Percentiles rank a stretch among this genome's conserved stretches.
Evolutionary conservation across 345 rosid species (phyloP).

Genomic region (Citrus glauca): DNA sequence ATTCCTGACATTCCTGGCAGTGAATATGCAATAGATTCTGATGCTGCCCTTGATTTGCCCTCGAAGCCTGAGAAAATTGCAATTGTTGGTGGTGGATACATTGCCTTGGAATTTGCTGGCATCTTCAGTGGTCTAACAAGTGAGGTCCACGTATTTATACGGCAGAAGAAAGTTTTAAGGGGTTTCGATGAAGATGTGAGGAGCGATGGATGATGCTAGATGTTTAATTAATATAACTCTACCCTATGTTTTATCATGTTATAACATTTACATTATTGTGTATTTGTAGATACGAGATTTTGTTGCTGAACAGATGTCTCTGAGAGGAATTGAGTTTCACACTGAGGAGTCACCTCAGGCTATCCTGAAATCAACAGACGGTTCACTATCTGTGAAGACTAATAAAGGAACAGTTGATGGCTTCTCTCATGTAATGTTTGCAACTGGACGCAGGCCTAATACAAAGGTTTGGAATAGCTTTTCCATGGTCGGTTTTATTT

Average conservation of each 20-base stretch:
- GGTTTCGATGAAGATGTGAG: conserved; percentile 96
- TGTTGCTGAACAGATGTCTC: conserved; percentile 80
- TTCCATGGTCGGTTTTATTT: neutral
- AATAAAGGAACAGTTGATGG: conserved; percentile 81
- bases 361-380: conserved; percentile 69
- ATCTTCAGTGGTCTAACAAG: conserved; percentile 82
- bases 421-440: conserved; percentile 95
- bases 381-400: conserved; percentile 78
- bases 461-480: conserved; percentile 58
- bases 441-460: conserved; percentile 90
- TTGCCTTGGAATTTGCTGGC: conserved; percentile 88
- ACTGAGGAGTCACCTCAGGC: conserved; percentile 87
- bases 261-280: neutral
- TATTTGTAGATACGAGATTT: conserved; percentile 76
- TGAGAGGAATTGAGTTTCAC: conserved; percentile 90
- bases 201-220: neutral
- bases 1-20: conserved; percentile 90
- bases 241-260: neutral
- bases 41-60: conserved; percentile 93
- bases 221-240: neutral
- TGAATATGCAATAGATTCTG: conserved; percentile 89
- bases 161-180: conserved; percentile 87
- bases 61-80: conserved; percentile 81
- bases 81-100: conserved; percentile 92
- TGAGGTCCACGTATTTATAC: conserved; percentile 86